Evolutionary conservation across 805 yeast species (phyloP).

Genomic region (Torulaspora franciscae): DNA sequence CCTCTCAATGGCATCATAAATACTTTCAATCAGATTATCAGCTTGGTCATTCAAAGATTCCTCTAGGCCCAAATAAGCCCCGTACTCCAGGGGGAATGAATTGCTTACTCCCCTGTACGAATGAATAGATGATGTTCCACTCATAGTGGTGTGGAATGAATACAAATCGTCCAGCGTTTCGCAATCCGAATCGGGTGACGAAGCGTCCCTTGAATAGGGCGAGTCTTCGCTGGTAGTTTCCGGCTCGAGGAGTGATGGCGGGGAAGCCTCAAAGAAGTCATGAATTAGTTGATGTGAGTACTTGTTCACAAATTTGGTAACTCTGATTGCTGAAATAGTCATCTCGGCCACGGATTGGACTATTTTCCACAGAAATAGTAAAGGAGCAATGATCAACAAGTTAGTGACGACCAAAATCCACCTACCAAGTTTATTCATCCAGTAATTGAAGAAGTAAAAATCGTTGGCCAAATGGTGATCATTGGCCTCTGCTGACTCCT

Average conservation of each 20-base stretch:
- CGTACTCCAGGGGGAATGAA: constrained; percentile 4
- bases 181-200: not conserved
- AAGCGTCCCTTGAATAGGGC: not conserved
- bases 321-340: constrained; percentile 39
- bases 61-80: constrained; percentile 24
- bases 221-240: constrained; percentile 1
- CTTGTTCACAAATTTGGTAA: constrained; percentile 29
- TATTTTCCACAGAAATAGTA: constrained; percentile 58
- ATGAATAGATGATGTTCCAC: constrained; percentile 8
- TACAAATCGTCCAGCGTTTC: constrained; percentile 5
- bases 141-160: constrained; percentile 6
- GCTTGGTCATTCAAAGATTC: constrained; percentile 53
- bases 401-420: constrained; percentile 47
- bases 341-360: constrained; percentile 40
- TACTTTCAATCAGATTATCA: constrained; percentile 59
- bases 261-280: constrained; percentile 19
- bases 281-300: constrained; percentile 27
- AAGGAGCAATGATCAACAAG: constrained; percentile 52
- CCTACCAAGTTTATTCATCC: constrained; percentile 39
- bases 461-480: constrained; percentile 5
- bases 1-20: constrained; percentile 50
- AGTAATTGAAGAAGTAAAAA: constrained; percentile 27
- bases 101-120: constrained; percentile 3
- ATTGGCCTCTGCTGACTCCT: not conserved
- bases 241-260: not conserved